Conservation (phyloP, 2,329 filamentous ascomycete genomes). For the Blastomyces gilchristii region DNA sequence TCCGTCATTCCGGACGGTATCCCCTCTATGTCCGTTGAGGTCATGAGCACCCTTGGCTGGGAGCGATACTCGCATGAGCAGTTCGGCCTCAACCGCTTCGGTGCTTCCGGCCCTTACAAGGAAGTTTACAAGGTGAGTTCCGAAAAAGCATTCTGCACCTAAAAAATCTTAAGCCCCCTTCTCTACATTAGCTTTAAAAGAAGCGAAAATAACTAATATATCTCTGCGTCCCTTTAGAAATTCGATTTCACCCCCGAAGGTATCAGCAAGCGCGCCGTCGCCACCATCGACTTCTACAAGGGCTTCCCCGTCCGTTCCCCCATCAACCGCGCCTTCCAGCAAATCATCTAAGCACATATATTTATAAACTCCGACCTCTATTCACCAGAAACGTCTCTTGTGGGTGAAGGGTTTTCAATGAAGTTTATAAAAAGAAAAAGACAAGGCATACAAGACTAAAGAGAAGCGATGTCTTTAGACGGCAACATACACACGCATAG, state of each 20-base stretch:
- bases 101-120: constrained; percentile 94
- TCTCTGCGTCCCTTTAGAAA: constrained; percentile 50
- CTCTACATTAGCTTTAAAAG: not conserved
- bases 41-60: constrained; percentile 96
- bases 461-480: not conserved
- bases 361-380: not conserved
- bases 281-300: constrained; percentile 97
- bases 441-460: not conserved
- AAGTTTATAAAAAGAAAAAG: not conserved
- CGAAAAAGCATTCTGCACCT: not conserved
- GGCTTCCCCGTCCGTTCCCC: constrained; percentile 85
- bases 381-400: not conserved
- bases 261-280: constrained; percentile 84
- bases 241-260: constrained; percentile 99
- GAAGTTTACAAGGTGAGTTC: constrained; percentile 78
- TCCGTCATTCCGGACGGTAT: constrained; percentile 88
- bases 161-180: not conserved
- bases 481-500: not conserved
- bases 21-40: constrained; percentile 86
- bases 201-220: not conserved
- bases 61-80: constrained; percentile 99
- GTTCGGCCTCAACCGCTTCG: constrained; percentile 98
- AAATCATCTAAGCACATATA: constrained; percentile 62
- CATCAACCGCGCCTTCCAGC: constrained; percentile 94
- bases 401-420: not conserved